Evolutionary conservation across 2,329 filamentous ascomycete species (phyloP), one percentile per base, ranked within the genome.

Genomic region (Cordyceps farinosa): DNA sequence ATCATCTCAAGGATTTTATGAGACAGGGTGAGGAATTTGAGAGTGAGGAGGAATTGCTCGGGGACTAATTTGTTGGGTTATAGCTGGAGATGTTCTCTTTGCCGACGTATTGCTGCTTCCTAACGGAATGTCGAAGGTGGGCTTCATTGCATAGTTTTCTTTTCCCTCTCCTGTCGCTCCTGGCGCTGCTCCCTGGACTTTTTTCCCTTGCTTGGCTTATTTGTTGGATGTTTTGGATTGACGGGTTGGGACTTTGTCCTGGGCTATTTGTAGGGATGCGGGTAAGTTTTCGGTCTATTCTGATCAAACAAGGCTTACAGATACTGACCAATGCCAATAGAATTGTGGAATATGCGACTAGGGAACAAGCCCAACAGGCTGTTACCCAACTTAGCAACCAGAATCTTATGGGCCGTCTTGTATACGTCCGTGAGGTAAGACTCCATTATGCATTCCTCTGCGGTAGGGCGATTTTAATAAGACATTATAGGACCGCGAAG

Each of bases 101-200:
- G 95, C 95, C 84, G 95, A 99, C 86, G 95, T 99, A 77, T 89
- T 99, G 81, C 86, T 97, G 80, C 92, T 99, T 89, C 95, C 95
- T 76, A 99, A 99, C 87, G 95, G 95, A 93, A 99, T 99, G 95
- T 98, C 94, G 91, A 99, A 99, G 94, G 94, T 98, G 93, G 92
- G 91, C 92, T 88, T 89, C 85, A 90, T 90, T 84, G 87, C 83
- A 85, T 93, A 90, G 90, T 87, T 88, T 86, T 86, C 48, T 61
- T 80, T 88, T 47, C 30, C 36, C 42, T 52, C 30, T 47, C 32
- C 52, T 11, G 32, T 34, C 32, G n/a, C 36, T 30, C 34, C 36
- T 58, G 54, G 15, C 53, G 54, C 48, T 52, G 7, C 11, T 45
- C 48, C 50, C 57, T 89, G 71, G 73, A 69, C 87, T 84, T 84